Evolutionary conservation across 768 basidiomycete genomes (phyloP), one percentile per base, ranked within the genome.

Genomic region (Rhodocollybia butyracea): DNA sequence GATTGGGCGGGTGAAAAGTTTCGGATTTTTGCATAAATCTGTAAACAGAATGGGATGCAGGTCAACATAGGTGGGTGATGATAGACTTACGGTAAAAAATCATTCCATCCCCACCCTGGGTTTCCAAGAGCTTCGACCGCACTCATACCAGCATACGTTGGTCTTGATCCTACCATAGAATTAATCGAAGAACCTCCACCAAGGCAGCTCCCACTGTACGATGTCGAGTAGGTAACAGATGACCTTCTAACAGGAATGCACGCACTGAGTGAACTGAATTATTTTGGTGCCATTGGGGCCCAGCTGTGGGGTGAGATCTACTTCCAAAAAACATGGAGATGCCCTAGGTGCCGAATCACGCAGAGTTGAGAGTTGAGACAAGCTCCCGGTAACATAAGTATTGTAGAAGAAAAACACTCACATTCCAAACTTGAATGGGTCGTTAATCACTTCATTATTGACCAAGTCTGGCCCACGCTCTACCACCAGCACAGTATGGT

Each of bases 41-140:
- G 29, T 5, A n/a, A 1, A 22, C 24, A 27, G 13, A 19, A 29
- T 21, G 10, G 11, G 13, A 19, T 39, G 21, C 11, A 57, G 17
- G 19, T 10, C 26, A 40, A 22, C 5, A 34, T 40, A 27, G 27
- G 30, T 8, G 1, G 38, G 5, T 8, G 7, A 41, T 30, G 11
- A n/a, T n/a, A n/a, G n/a, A 47, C 60, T 39, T 26, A 59, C 60
- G 60, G 57, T 36, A 61, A 66, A 52, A 71, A 64, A 21, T 61
- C 61, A 24, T 68, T 63, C 70, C 70, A 73, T 30, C 62, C 66
- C 70, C 71, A 73, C 8, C 63, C 59, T 6, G 63, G 61, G 34
- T 56, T 60, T 12, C 60, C 60, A 1, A 61, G 58, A 2, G 60
- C 60, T 56, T 61, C 58, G 22, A 60, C 12, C 3, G 57, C 57